phyloP scores from a whole-genome alignment of 2,329 filamentous ascomycete genomes.

The Huntiella moniliformis region DNA sequence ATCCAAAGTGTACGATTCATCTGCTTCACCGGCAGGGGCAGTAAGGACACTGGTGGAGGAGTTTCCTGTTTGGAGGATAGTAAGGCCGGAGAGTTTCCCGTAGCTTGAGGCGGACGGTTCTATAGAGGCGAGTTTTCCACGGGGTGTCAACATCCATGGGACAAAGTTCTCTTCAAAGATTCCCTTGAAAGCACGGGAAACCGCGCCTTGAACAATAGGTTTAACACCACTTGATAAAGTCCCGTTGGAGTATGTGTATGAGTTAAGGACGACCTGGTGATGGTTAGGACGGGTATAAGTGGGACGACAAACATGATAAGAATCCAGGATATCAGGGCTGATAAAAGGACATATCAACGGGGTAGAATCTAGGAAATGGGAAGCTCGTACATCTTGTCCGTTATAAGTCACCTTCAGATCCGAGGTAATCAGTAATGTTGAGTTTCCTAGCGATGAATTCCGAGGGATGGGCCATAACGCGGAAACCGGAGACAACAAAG shows the following conservation, averaged over 20 bases:
- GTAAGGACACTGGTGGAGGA: slow-evolving; percentile 38
- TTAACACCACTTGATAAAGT: slow-evolving; percentile 27
- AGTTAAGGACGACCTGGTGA: too few species aligned
- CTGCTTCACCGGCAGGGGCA: slow-evolving; percentile 42
- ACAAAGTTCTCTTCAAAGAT: slow-evolving; percentile 53
- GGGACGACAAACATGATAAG: slow-evolving; percentile 7
- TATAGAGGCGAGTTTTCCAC: slow-evolving; percentile 32
- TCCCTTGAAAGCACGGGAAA: slow-evolving; percentile 39
- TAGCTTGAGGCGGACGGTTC: slow-evolving; percentile 36
- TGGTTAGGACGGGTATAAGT: too few species aligned
- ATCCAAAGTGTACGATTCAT: slow-evolving; percentile 57
- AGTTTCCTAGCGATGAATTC: slow-evolving; percentile 31
- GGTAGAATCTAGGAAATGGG: slow-evolving; percentile 15
- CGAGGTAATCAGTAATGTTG: slow-evolving; percentile 33
- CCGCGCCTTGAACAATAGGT: slow-evolving; percentile 34
- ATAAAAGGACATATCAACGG: slow-evolving; percentile 8
- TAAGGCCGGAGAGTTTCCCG: slow-evolving; percentile 35
- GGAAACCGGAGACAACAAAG: slow-evolving; percentile 22
- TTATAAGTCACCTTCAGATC: slow-evolving; percentile 39
- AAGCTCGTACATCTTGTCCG: slow-evolving; percentile 32
- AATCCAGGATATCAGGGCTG: slow-evolving; percentile 18
- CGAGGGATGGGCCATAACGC: slow-evolving; percentile 37
- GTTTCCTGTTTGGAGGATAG: slow-evolving; percentile 38
- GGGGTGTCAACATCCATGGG: slow-evolving; percentile 59
- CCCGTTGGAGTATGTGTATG: slow-evolving; percentile 26